Conservation (phyloP, 441 rosid genomes). For the Jatropha podagrica region DNA sequence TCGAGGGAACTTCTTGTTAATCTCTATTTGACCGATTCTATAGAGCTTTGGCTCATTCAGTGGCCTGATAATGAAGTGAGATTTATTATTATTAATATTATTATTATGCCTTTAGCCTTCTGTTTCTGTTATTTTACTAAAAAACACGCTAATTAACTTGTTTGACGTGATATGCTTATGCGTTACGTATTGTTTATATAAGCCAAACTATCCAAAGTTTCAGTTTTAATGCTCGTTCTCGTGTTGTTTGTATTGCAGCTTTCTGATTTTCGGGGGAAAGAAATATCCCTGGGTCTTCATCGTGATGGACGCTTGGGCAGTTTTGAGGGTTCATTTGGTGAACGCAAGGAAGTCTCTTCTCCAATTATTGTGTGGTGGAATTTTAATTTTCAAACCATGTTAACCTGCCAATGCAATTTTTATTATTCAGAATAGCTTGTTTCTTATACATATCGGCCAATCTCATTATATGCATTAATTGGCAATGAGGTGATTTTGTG, state of each 20-base stretch:
- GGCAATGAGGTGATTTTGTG: neutral
- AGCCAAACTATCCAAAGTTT: neutral
- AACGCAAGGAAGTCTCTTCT: neutral
- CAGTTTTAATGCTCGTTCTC: neutral
- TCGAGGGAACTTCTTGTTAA: slow-evolving; percentile 43
- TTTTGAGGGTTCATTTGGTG: slow-evolving; percentile 64
- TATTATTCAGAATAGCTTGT: neutral
- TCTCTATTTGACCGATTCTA: slow-evolving; percentile 31
- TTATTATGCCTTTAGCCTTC: too few relatives aligned
- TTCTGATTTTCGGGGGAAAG: slow-evolving; percentile 58
- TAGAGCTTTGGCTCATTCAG: slow-evolving; percentile 82
- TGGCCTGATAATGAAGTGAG: slow-evolving; percentile 59
- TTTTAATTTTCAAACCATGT: neutral
- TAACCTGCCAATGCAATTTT: neutral
- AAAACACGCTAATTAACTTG: neutral
- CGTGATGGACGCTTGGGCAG: slow-evolving; percentile 53
- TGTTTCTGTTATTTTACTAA: too few relatives aligned
- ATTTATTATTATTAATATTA: too few relatives aligned
- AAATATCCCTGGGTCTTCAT: slow-evolving; percentile 44
- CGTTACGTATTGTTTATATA: neutral
- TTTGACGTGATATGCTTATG: neutral
- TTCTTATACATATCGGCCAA: neutral
- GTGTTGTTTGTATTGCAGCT: slow-evolving; percentile 33
- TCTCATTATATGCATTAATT: neutral
- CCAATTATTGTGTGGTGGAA: neutral